Conservation (phyloP, 2,329 filamentous ascomycete species). For the Epichloe baconii region DNA sequence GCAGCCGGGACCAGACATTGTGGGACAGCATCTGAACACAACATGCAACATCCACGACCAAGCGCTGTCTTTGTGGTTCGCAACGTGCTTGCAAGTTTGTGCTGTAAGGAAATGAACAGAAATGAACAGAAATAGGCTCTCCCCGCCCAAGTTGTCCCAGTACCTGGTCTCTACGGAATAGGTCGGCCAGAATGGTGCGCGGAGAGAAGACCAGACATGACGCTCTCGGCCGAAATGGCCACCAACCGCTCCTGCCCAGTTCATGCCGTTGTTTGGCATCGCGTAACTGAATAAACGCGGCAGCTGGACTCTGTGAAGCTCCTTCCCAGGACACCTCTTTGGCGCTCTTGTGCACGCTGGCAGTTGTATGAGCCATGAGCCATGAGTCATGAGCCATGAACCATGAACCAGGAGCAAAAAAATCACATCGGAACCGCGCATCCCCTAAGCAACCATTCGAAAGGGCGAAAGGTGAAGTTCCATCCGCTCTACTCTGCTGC, state of each 20-base stretch:
- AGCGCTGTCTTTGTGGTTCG: too few relatives aligned
- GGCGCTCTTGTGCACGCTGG: not conserved
- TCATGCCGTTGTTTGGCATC: not conserved
- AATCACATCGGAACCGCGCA: not conserved
- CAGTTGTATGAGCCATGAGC: not conserved
- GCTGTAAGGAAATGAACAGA: too few relatives aligned
- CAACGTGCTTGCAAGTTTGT: too few relatives aligned
- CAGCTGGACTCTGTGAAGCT: not conserved
- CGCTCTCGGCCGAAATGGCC: not conserved
- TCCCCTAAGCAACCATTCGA: slow-evolving; percentile 1
- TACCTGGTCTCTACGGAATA: not conserved
- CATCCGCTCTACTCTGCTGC: not conserved
- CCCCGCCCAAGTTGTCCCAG: too few relatives aligned
- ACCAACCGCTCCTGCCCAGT: not conserved
- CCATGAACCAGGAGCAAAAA: not conserved
- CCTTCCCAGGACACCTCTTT: not conserved
- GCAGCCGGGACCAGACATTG: too few relatives aligned
- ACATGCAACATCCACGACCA: too few relatives aligned
- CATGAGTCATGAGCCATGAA: not conserved
- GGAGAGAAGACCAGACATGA: not conserved
- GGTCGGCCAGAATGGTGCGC: too few relatives aligned
- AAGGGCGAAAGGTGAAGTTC: not conserved
- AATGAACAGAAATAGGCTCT: too few relatives aligned
- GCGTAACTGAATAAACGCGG: not conserved
- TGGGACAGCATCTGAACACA: too few relatives aligned